phyloP scores from a whole-genome alignment of 2,329 filamentous ascomycete genomes.

The Myriosclerotinia scirpicola region DNA sequence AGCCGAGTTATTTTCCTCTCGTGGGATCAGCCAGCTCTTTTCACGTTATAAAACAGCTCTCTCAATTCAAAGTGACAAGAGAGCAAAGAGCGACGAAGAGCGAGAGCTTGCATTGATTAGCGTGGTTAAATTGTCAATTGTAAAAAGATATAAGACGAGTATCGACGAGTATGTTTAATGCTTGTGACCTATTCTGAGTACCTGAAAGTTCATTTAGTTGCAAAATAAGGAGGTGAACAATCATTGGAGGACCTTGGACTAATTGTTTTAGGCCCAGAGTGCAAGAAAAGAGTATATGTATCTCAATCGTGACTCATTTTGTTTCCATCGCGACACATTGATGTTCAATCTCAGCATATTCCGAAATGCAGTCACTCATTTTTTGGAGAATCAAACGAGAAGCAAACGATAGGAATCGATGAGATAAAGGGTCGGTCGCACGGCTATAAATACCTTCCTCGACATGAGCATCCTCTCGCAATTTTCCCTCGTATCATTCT shows the following conservation, averaged over 20 bases:
- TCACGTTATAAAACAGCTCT: neutral
- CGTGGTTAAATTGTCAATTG: neutral
- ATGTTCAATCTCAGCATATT: neutral
- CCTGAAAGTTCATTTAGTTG: too few relatives aligned
- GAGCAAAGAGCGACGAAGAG: neutral
- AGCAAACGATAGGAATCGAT: neutral
- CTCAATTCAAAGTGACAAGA: too few relatives aligned
- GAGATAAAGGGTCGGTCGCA: neutral
- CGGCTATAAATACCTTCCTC: neutral
- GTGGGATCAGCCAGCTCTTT: neutral
- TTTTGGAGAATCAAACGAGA: neutral
- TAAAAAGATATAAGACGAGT: too few relatives aligned
- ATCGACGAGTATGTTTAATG: too few relatives aligned
- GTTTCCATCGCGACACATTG: neutral
- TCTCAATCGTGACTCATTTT: neutral
- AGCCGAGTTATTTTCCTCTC: too few relatives aligned
- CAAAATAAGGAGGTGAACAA: too few relatives aligned
- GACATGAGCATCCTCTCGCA: neutral
- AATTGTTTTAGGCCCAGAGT: too few relatives aligned
- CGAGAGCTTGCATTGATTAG: neutral
- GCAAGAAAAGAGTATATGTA: too few relatives aligned
- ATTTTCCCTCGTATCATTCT: neutral
- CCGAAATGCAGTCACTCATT: neutral
- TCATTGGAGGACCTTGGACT: too few relatives aligned
- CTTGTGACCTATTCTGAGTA: too few relatives aligned